Evolutionary conservation across 2,329 filamentous ascomycete species (phyloP).

Genomic region (Clarireedia sp.): DNA sequence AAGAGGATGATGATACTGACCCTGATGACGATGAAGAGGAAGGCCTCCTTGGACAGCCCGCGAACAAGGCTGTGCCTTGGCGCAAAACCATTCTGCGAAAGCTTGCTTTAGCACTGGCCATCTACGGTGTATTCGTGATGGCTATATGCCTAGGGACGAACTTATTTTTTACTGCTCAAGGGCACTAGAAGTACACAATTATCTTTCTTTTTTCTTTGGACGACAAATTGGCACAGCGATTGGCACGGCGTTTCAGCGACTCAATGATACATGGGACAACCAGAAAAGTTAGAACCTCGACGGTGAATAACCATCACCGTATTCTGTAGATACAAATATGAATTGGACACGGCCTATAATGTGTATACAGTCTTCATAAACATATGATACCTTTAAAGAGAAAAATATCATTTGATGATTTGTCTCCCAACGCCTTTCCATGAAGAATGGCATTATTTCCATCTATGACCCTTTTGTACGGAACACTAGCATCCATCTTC

Average conservation of each 20-base stretch:
- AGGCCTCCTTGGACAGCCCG: slow-evolving; percentile 9
- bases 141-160: slow-evolving; percentile 79
- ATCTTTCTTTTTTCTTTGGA: not conserved
- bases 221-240: not conserved
- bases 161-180: slow-evolving; percentile 54
- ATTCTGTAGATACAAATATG: not conserved
- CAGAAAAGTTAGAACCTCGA: not conserved
- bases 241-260: slow-evolving; percentile 1
- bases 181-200: slow-evolving; percentile 40
- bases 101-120: slow-evolving; percentile 64
- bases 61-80: slow-evolving; percentile 24
- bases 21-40: slow-evolving; percentile 44
- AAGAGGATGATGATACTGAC: slow-evolving; percentile 80
- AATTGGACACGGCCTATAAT: not conserved
- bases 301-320: not conserved
- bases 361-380: not conserved
- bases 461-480: no score
- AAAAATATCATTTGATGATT: not conserved
- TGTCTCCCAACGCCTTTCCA: not conserved
- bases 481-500: no score
- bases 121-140: slow-evolving; percentile 88
- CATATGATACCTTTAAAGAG: not conserved
- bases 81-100: slow-evolving; percentile 58
- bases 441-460: no score
- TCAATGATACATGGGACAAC: not conserved